A percentile compares a stretch with the other conserved stretches of the same genome.
Evolutionary conservation across 1,284 basidiomycete genomes (phyloP).

Genomic region (Xerocomus minutiporus): DNA sequence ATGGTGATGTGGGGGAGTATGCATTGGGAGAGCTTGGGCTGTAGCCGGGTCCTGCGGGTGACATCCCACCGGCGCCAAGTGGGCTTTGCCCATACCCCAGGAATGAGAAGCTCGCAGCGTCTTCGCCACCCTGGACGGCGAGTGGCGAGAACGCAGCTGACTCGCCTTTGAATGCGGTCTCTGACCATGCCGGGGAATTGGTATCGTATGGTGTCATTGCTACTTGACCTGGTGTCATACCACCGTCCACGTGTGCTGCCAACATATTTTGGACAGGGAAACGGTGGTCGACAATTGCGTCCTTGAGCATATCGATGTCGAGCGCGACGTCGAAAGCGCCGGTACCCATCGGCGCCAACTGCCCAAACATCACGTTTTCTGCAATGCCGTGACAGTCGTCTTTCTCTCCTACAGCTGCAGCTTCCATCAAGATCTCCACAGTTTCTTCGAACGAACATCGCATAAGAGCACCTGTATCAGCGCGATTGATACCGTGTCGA

Average conservation of each 20-base stretch:
- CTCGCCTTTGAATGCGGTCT: too few relatives aligned
- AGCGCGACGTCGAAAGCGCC: conserved; percentile 94
- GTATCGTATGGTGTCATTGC: conserved; percentile 91
- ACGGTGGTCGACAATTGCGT: conserved; percentile 96
- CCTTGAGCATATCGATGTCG: conserved; percentile 98
- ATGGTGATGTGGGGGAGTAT: conserved; percentile 87
- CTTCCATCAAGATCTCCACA: conserved; percentile 98
- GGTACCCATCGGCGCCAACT: conserved; percentile 98
- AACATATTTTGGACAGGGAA: conserved; percentile 85
- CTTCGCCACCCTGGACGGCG: too few relatives aligned
- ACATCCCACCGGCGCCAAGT: conserved; percentile 72
- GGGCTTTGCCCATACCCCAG: conserved; percentile 73
- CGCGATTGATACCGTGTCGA: conserved; percentile 97
- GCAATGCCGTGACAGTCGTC: conserved; percentile 98
- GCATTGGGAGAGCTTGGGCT: conserved; percentile 80
- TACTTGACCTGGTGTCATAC: conserved; percentile 87
- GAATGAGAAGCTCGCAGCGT: too few relatives aligned
- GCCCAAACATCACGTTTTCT: conserved; percentile 97
- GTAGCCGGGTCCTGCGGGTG: conserved; percentile 71
- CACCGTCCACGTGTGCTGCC: conserved; percentile 77
- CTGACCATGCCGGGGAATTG: too few relatives aligned
- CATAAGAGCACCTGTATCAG: conserved; percentile 96
- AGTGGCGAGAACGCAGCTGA: too few relatives aligned
- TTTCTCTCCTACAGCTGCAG: conserved; percentile 95
- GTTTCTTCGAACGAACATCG: conserved; percentile 99